Percentiles rank a stretch among this genome's conserved stretches.
These are phyloP conservation scores for Trichocladium uniseriatum DNA, from an alignment of 495 filamentous ascomycete species.

Conservation along the genomic window DNA sequence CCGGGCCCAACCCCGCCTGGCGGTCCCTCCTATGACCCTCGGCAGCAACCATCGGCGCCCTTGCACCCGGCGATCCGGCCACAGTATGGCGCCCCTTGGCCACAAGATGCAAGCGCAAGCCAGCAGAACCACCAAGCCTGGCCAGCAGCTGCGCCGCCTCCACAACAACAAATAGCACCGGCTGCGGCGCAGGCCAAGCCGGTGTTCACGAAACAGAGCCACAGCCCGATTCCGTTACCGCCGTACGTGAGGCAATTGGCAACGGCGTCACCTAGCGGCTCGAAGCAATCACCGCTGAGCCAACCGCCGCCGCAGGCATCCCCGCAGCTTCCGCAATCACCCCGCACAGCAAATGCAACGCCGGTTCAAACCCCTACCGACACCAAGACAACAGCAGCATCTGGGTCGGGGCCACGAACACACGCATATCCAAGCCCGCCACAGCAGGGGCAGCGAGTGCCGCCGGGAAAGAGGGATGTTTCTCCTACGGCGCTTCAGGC, in stretches of 20 bases:
- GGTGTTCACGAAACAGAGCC: slow-evolving; percentile 22
- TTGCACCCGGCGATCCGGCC: slow-evolving; percentile 41
- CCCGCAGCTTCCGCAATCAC: neutral
- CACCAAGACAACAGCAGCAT: neutral
- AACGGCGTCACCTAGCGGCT: neutral
- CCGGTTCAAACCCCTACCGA: neutral
- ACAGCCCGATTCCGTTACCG: slow-evolving; percentile 27
- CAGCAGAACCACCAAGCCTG: slow-evolving; percentile 16
- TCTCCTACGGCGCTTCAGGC: neutral
- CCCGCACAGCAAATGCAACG: neutral
- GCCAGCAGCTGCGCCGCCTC: neutral
- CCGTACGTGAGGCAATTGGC: slow-evolving; percentile 21
- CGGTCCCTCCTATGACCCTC: slow-evolving; percentile 7
- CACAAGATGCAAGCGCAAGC: slow-evolving; percentile 14
- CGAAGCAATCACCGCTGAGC: slow-evolving; percentile 10
- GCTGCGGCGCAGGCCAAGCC: slow-evolving; percentile 1
- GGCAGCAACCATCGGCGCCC: slow-evolving; percentile 10
- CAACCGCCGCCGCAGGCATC: slow-evolving; percentile 8
- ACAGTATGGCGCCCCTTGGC: slow-evolving; percentile 31
- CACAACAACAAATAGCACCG: neutral
- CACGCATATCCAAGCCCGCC: neutral
- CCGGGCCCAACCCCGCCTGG: slow-evolving; percentile 4
- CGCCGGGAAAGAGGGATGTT: neutral
- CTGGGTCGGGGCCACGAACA: neutral
- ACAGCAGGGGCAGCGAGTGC: neutral